Evolutionary conservation across 2,329 filamentous ascomycete genomes (phyloP).

Genomic region (Cordyceps farinosa): DNA sequence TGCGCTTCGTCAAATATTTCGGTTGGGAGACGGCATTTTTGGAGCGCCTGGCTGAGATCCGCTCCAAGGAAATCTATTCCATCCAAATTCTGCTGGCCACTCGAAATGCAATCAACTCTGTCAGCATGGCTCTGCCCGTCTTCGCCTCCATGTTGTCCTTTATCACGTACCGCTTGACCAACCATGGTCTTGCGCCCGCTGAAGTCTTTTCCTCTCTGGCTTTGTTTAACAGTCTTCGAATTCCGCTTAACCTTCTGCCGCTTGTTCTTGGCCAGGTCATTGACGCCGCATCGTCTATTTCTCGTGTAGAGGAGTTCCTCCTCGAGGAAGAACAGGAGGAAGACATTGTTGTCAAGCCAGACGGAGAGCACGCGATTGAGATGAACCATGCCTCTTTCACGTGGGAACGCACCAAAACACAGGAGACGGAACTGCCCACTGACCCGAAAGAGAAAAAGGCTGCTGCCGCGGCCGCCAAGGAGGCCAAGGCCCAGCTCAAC

Average conservation of each 20-base stretch:
- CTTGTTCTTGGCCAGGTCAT: constrained; percentile 84
- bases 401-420: constrained; percentile 64
- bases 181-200: constrained; percentile 68
- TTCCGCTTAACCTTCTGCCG: constrained; percentile 86
- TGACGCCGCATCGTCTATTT: constrained; percentile 81
- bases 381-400: constrained; percentile 75
- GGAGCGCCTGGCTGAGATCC: constrained; percentile 68
- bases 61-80: constrained; percentile 72
- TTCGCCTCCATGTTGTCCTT: constrained; percentile 96
- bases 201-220: constrained; percentile 89
- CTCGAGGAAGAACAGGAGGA: constrained; percentile 81
- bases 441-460: constrained; percentile 44
- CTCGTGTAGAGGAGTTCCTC: constrained; percentile 84
- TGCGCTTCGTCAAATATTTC: constrained; percentile 94
- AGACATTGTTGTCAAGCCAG: constrained; percentile 53
- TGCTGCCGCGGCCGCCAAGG: constrained; percentile 39
- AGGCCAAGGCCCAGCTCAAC: constrained; percentile 45
- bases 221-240: constrained; percentile 84
- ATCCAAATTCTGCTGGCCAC: constrained; percentile 82
- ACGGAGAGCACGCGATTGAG: constrained; percentile 66
- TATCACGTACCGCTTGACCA: constrained; percentile 69
- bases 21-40: constrained; percentile 92
- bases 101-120: constrained; percentile 78
- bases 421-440: constrained; percentile 29
- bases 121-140: constrained; percentile 82